A percentile compares a stretch with the other conserved stretches of the same genome.
phyloP scores from a whole-genome alignment of 495 filamentous ascomycete species.

The Penicillium pulvis region DNA sequence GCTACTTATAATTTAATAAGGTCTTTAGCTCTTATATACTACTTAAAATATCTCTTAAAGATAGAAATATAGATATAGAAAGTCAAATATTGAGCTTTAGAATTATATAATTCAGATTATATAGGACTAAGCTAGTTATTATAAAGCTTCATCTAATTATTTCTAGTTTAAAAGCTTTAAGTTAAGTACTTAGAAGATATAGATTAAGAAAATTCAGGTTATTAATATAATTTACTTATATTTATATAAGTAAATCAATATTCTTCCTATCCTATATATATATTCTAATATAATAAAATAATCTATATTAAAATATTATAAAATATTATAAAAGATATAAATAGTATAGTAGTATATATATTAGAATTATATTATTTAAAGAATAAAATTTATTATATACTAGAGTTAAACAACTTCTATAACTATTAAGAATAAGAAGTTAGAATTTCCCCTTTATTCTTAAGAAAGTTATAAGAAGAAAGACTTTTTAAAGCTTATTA shows the following conservation, averaged over 20 bases:
- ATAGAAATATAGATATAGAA: constrained; percentile 5
- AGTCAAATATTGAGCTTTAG: constrained; percentile 10
- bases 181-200: constrained; percentile 1
- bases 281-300: not conserved
- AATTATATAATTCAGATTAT: constrained; percentile 12
- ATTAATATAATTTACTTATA: too few species aligned
- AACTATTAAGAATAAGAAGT: constrained; percentile 3
- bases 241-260: too few species aligned
- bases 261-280: too few species aligned
- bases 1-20: not conserved
- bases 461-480: not conserved
- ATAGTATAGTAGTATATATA: not conserved
- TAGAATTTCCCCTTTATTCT: not conserved
- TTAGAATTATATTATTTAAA: constrained; percentile 1
- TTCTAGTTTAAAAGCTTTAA: constrained; percentile 11
- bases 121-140: constrained; percentile 14
- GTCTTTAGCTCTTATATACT: constrained; percentile 7
- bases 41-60: not conserved
- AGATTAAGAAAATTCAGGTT: not conserved
- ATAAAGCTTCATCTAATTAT: constrained; percentile 18
- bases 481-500: constrained; percentile 7
- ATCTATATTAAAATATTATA: not conserved
- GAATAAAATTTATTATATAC: not conserved
- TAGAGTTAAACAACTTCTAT: not conserved
- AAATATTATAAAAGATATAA: constrained; percentile 4